These are phyloP conservation scores for Priceomyces medius DNA, from an alignment of 805 yeast species.

Conservation along the genomic window DNA sequence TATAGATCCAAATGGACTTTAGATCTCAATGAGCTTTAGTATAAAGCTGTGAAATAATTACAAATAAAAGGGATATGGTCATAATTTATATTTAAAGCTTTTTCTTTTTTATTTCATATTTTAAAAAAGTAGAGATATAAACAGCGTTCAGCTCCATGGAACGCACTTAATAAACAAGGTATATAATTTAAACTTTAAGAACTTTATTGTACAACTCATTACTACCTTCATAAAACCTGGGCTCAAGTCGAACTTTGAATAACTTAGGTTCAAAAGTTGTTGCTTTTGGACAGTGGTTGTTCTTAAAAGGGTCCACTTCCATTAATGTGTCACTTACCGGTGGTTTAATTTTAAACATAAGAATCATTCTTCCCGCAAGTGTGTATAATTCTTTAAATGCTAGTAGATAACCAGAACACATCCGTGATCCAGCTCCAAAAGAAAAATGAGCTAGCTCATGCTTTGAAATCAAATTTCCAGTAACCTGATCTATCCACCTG, in stretches of 20 bases:
- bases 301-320: slow-evolving; percentile 51
- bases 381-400: slow-evolving; percentile 67
- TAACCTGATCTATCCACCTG: slow-evolving; percentile 44
- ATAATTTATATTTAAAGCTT: too few relatives aligned
- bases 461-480: slow-evolving; percentile 13
- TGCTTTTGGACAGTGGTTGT: slow-evolving; percentile 7
- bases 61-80: too few relatives aligned
- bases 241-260: slow-evolving; percentile 13
- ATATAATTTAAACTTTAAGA: slow-evolving; percentile 5
- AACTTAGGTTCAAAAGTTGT: slow-evolving; percentile 8
- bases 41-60: too few relatives aligned
- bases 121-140: not conserved
- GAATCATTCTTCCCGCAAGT: slow-evolving; percentile 50
- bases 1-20: slow-evolving; percentile 49
- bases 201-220: slow-evolving; percentile 20
- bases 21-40: too few relatives aligned
- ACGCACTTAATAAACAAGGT: not conserved
- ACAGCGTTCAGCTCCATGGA: not conserved
- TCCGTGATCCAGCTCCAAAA: slow-evolving; percentile 71
- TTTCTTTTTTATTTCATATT: too few relatives aligned
- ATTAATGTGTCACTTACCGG: slow-evolving; percentile 34
- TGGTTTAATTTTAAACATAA: slow-evolving; percentile 48
- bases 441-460: slow-evolving; percentile 43
- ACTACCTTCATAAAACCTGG: slow-evolving; percentile 17
- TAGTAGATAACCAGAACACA: slow-evolving; percentile 67